Base-by-base conservation (phyloP, 2,329 filamentous ascomycete genomes). In the Aspergillus sp. region DNA sequence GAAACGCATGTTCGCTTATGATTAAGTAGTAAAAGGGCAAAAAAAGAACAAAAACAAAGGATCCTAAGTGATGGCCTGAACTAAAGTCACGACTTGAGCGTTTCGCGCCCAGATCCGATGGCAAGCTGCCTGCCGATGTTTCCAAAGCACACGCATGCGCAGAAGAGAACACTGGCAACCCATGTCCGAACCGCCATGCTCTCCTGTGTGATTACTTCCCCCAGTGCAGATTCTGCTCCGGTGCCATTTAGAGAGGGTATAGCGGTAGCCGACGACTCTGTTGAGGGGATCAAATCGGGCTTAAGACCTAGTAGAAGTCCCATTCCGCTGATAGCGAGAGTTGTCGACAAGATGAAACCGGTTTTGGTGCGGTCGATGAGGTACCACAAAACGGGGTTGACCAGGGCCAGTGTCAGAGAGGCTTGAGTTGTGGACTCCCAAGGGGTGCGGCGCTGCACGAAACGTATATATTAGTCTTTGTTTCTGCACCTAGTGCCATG, bases 401-500 rank as follows among this genome's bases (percentile, higher is more conserved):
- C 91, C 58, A 98, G 85, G 20, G 92, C 90, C 48, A 99, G 86
- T 1, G 93, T 95, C 24, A 96, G 76, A 1, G 93, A 96, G 18
- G 96, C 87, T 75, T 99, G 95, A n/a, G 96, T 85, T 1, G 92
- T 95, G 8, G 93, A 97, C 66, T 93, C 85, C 95, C 95, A 99
- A 1, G 91, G 90, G 9, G 97, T 84, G 74, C 90, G 91, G 63
- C 95, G 88, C 91, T 96, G 66, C 48, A 24, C 51, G 60, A 64
- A 58, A 64, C 59, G 53, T 55, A 56, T 61, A 26, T 63, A 58
- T 58, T 56, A 63, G 42, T 11, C 20, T 32, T 13, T 7, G 4
- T 41, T n/a, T 32, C n/a, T 17, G 41, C 7, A 26, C 38, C 36
- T 26, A 24, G 17, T 36, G 34, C 5, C 11, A 41, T n/a, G 32